Evolutionary conservation across 345 rosid genomes (phyloP), one percentile per base, ranked within the genome.

Genomic region (Arabis alpina): DNA sequence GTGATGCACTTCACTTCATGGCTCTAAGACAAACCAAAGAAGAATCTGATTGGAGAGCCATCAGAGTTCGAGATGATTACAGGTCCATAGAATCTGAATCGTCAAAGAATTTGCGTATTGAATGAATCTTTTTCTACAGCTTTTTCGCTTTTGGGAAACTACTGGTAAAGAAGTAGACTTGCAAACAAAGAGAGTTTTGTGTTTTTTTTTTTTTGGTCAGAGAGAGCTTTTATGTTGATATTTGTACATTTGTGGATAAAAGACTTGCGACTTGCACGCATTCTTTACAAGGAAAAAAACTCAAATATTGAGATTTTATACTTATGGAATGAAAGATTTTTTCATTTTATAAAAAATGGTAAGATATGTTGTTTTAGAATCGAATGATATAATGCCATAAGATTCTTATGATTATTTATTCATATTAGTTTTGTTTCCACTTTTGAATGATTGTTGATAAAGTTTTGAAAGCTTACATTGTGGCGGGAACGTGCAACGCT

Each of bases 1-100:
- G 96, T 24, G 95, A 88, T 9, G 97, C 99, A 19, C 96, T 94
- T 54, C 99, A 91, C 76, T 89, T 91, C 45, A 82, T 80, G 69
- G 98, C 96, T 48, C 76, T 91, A n/a, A 81, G 99, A 73, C 89
- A 81, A 36, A 70, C 34, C 16, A 88, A 77, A 76, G 96, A 85
- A 73, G 90, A 85, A 37, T 81, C 88, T 6, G 82, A 84, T 12
- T 89, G 97, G 99, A 88, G 69, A 72, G 91, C 97, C 16, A 16
- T 53, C 64, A 84, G 95, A 77, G 86, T 94, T 68, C 63, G 57
- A 7, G 95, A 91, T 60, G 82, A 84, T 57, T 80, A 80, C 79
- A 76, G 74, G 8, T 68, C 78, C 42, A 5, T 68, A 3, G 74
- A 68, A 45, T 75, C 64, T 54, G 70, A 61, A 53, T 47, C 74